Conservation (phyloP, 2,329 filamentous ascomycete species). For the Teratosphaeria gauchensis region DNA sequence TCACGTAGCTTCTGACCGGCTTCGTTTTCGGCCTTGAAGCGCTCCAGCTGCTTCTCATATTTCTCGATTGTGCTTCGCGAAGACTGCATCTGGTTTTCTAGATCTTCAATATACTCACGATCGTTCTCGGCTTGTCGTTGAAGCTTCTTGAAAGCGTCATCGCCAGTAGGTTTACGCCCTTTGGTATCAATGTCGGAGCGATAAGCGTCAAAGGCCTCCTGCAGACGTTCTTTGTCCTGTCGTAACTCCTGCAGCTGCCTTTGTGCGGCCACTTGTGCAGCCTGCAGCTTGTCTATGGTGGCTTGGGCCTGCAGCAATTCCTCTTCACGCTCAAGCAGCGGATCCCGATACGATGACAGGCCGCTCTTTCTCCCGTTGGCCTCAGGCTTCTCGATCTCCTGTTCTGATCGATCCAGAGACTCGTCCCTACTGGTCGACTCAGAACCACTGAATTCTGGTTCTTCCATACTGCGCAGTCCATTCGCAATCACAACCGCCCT, state of each 20-base stretch:
- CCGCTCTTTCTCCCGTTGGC: slow-evolving; percentile 10
- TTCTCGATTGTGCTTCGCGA: slow-evolving; percentile 36
- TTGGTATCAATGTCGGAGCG: slow-evolving; percentile 35
- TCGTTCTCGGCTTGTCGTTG: slow-evolving; percentile 36
- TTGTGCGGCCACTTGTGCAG: slow-evolving; percentile 30
- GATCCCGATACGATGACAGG: slow-evolving; percentile 28
- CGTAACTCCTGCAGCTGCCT: slow-evolving; percentile 34
- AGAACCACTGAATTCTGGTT: slow-evolving; percentile 17
- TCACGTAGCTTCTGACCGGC: slow-evolving; percentile 40
- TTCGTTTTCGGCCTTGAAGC: slow-evolving; percentile 33
- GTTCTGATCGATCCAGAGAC: slow-evolving; percentile 21
- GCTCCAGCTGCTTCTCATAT: slow-evolving; percentile 37
- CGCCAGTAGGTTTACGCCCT: slow-evolving; percentile 25
- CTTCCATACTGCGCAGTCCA: slow-evolving; percentile 24
- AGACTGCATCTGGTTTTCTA: slow-evolving; percentile 38
- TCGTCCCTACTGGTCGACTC: slow-evolving; percentile 22
- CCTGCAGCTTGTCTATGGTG: slow-evolving; percentile 35
- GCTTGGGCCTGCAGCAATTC: slow-evolving; percentile 40
- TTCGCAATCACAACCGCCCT: slow-evolving; percentile 25
- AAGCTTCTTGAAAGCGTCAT: slow-evolving; percentile 36
- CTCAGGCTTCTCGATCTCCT: slow-evolving; percentile 8
- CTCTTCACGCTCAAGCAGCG: slow-evolving; percentile 41
- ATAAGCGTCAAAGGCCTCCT: slow-evolving; percentile 40
- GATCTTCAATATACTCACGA: slow-evolving; percentile 40
- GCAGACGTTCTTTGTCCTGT: slow-evolving; percentile 34